Evolutionary conservation across 1,284 basidiomycete genomes (phyloP).

Genomic region (Athelia psychrophila): DNA sequence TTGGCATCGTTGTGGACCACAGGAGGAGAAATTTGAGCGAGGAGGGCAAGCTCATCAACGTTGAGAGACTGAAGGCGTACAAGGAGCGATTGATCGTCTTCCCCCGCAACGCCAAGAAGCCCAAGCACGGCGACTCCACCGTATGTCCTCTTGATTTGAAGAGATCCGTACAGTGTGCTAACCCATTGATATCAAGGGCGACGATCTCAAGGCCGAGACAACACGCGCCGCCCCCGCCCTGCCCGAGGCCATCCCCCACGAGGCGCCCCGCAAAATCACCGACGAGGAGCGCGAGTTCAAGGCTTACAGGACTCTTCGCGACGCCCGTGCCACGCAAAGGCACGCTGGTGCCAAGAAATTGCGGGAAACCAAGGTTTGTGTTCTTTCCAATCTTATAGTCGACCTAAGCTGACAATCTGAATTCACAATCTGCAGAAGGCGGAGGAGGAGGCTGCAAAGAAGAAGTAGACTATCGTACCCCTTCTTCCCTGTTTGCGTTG

Average conservation of each 20-base stretch:
- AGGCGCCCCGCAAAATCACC: constrained; percentile 93
- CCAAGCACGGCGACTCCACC: constrained; percentile 91
- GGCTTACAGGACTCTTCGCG: constrained; percentile 89
- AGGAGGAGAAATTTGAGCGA: constrained; percentile 96
- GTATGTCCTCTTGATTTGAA: constrained; percentile 44
- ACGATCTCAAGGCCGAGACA: constrained; percentile 81
- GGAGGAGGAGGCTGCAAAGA: constrained; percentile 90
- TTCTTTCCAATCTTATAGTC: constrained; percentile 5
- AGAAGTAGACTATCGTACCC: constrained; percentile 64
- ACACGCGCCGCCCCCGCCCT: constrained; percentile 75
- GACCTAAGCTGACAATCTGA: constrained; percentile 6
- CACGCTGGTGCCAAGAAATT: constrained; percentile 87
- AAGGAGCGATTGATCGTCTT: constrained; percentile 87
- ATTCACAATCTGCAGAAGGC: constrained; percentile 58
- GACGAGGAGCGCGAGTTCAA: constrained; percentile 87
- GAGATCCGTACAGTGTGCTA: background rate
- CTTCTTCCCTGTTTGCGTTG: constrained; percentile 27
- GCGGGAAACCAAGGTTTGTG: constrained; percentile 73
- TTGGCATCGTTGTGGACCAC: constrained; percentile 98
- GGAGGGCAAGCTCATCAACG: constrained; percentile 96
- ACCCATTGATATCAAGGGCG: constrained; percentile 50
- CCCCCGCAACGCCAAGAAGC: constrained; percentile 94
- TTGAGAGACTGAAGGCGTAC: constrained; percentile 95
- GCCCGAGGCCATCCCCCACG: constrained; percentile 65
- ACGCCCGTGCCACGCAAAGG: constrained; percentile 81